Evolutionary conservation across 306 rosid species (phyloP).

Genomic region (Hylodesmum podocarpum): DNA sequence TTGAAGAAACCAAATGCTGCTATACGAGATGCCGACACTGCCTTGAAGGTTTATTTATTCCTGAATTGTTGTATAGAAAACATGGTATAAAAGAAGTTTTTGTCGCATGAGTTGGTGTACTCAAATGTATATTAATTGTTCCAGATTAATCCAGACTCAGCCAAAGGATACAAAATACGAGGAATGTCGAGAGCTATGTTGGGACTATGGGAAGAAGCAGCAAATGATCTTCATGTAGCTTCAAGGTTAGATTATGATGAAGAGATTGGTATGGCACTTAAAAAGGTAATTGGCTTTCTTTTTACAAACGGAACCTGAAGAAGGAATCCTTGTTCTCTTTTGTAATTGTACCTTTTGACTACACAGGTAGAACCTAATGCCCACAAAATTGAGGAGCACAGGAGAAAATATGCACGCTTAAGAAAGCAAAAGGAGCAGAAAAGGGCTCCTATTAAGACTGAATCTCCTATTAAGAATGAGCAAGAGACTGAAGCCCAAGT

Average conservation of each 20-base stretch:
- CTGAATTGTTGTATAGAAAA: slow-evolving; percentile 12
- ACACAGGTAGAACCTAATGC: slow-evolving; percentile 79
- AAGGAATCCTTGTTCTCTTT: not conserved
- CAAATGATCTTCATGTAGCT: slow-evolving; percentile 69
- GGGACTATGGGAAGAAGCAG: slow-evolving; percentile 80
- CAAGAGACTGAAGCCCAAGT: slow-evolving; percentile 53
- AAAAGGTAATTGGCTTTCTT: slow-evolving; percentile 47
- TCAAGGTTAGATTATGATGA: slow-evolving; percentile 78
- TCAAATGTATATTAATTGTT: slow-evolving; percentile 22
- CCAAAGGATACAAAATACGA: slow-evolving; percentile 77
- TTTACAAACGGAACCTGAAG: not conserved
- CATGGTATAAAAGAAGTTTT: not conserved
- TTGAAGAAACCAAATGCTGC: slow-evolving; percentile 88
- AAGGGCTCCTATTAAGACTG: slow-evolving; percentile 32
- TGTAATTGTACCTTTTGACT: slow-evolving; percentile 24
- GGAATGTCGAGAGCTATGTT: slow-evolving; percentile 80
- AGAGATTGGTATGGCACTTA: slow-evolving; percentile 65
- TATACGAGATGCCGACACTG: slow-evolving; percentile 76
- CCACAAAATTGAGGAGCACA: slow-evolving; percentile 72
- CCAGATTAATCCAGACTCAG: slow-evolving; percentile 84
- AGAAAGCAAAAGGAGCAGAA: slow-evolving; percentile 58
- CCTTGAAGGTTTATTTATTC: slow-evolving; percentile 56
- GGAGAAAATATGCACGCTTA: slow-evolving; percentile 61
- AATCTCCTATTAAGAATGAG: slow-evolving; percentile 45
- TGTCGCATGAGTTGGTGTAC: not conserved